Evolutionary conservation across 2,329 filamentous ascomycete species (phyloP).

Genomic region (Tolypocladium cylindrosporum): DNA sequence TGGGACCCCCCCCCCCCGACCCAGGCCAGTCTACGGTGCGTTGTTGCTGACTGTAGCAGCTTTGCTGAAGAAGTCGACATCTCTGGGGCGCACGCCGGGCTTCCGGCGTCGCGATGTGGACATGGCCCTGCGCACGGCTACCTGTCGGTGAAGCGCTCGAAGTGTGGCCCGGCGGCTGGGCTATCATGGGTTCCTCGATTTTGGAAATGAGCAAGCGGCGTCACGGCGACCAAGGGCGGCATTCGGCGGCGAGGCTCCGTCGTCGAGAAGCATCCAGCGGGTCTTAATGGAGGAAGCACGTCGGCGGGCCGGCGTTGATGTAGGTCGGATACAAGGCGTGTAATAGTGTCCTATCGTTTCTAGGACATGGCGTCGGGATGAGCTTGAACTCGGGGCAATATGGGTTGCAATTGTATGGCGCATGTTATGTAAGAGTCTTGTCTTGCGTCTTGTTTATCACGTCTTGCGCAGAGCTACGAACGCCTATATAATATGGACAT

Average conservation of each 20-base stretch:
- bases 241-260: background rate
- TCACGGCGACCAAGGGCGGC: background rate
- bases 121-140: background rate
- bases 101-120: constrained; percentile 7
- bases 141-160: background rate
- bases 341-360: background rate
- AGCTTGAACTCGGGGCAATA: background rate
- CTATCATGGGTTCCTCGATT: background rate
- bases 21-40: background rate
- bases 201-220: background rate
- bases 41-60: constrained; percentile 1
- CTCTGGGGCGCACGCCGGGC: constrained; percentile 6
- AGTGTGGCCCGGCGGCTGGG: background rate
- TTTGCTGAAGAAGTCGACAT: constrained; percentile 4
- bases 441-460: background rate
- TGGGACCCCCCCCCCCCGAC: background rate
- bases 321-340: background rate
- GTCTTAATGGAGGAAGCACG: background rate
- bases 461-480: background rate
- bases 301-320: background rate
- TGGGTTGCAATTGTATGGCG: background rate
- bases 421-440: background rate
- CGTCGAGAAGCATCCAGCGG: background rate
- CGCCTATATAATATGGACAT: too few species aligned
- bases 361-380: background rate